Conservation (phyloP, 352 stramenopile species). For the Pythium phragmitis region DNA sequence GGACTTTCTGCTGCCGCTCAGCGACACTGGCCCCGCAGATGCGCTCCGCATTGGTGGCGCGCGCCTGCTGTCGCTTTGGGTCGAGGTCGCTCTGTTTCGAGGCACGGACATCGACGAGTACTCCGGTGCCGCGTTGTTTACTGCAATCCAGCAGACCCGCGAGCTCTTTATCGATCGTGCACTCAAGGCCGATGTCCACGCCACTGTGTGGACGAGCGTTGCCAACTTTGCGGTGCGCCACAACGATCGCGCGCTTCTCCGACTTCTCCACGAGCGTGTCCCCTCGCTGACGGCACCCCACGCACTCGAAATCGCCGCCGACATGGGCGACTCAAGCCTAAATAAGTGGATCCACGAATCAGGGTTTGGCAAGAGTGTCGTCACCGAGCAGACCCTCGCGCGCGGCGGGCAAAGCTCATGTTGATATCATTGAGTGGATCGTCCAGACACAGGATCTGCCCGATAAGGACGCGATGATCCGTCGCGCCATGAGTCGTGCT, state of each 20-base stretch:
- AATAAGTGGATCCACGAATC: neutral
- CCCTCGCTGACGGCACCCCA: neutral
- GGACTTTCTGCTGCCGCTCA: conserved; percentile 10
- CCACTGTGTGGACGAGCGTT: neutral
- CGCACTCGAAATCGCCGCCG: conserved; percentile 1
- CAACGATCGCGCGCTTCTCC: neutral
- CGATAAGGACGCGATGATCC: neutral
- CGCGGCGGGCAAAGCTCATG: neutral
- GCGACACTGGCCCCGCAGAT: neutral
- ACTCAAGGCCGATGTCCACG: neutral
- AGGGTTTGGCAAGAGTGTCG: neutral
- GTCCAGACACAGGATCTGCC: neutral
- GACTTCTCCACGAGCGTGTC: neutral
- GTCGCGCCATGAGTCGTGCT: conserved; percentile 1
- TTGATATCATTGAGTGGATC: conserved; percentile 1
- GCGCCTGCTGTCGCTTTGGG: conserved; percentile 9
- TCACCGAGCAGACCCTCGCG: neutral
- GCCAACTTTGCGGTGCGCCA: neutral
- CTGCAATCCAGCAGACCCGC: neutral
- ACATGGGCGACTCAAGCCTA: neutral
- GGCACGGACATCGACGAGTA: neutral
- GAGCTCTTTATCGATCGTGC: conserved; percentile 3
- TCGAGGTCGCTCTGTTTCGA: neutral
- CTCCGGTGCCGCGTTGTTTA: neutral
- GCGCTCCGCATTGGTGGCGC: neutral